Conservation (phyloP, 2,329 filamentous ascomycete species). For the Colletotrichum viniferum region DNA sequence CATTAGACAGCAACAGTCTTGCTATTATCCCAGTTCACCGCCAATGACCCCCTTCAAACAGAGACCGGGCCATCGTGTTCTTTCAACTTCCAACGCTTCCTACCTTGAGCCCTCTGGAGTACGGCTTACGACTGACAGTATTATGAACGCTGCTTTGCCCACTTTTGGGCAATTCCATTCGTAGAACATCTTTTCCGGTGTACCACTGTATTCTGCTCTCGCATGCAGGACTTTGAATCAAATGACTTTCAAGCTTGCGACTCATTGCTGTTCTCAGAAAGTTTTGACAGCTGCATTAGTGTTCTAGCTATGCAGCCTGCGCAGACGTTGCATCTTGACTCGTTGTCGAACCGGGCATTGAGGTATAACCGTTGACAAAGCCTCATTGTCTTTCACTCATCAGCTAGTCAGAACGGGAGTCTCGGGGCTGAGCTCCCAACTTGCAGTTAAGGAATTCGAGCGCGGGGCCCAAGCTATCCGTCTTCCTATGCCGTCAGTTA, state of each 20-base stretch:
- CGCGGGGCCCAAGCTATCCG: not conserved
- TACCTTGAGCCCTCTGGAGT: not conserved
- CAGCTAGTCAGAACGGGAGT: not conserved
- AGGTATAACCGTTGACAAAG: not conserved
- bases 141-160: not conserved
- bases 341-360: not conserved
- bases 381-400: not conserved
- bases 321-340: not conserved
- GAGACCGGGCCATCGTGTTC: not conserved
- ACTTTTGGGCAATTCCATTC: not conserved
- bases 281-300: not conserved
- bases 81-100: not conserved
- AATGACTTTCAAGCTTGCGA: not conserved
- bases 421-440: not conserved
- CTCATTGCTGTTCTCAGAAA: not conserved
- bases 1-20: not conserved
- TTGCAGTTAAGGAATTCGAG: not conserved
- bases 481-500: not conserved
- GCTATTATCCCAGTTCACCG: not conserved
- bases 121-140: not conserved
- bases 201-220: not conserved
- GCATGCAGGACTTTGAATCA: not conserved
- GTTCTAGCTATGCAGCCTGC: not conserved
- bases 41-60: not conserved
- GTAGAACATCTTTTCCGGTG: not conserved